Base-by-base conservation (phyloP, 441 rosid genomes). In the Isatis lusitanica region DNA sequence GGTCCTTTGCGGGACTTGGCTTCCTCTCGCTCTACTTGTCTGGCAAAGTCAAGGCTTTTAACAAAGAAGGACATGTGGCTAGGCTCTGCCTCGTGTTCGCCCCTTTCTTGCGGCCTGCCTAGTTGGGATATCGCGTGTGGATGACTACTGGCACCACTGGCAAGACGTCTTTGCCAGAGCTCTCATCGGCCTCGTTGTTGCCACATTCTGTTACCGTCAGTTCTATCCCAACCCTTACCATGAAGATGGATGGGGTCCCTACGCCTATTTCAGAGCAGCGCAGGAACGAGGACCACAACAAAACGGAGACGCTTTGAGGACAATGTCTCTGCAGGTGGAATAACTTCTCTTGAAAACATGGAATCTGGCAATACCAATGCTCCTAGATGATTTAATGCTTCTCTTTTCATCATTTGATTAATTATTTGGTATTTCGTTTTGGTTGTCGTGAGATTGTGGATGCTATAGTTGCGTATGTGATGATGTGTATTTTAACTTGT, bases 241-340 rank as follows among this genome's bases (percentile, higher is more conserved):
- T 6, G 89, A 84, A 1, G 82, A 91, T 69, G 96, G 94, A 51
- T 92, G 98, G 94, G 87, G 92, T n/a, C 93, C 96, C 11, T 88
- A 88, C 7, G 96, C 94, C 1, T 90, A 90, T 52, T 87, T 87
- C 46, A 77, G 9, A 61, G 92, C 90, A 5, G 40, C 82, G 17
- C 88, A 83, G 68, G 88, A 80, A 43, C 56, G 84, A 48, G 82
- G 63, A 31, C 4, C 35, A 9, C 44, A 56, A 3, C 74, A 77
- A 12, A 60, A 66, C 51, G 24, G 70, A 33, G 81, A 76, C 63
- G 43, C 84, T 0, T 40, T 53, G 63, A 83, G 79, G 66, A 62
- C 82, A 31, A 53, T 60, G 11, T 72, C 74, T 52, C 47, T 43
- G 55, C 84, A 67, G 58, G 26, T 36, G 24, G 40, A 72, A 8